These are phyloP conservation scores for Penicillium palitans DNA, from an alignment of 2,329 filamentous ascomycete species.

Conservation along the genomic window DNA sequence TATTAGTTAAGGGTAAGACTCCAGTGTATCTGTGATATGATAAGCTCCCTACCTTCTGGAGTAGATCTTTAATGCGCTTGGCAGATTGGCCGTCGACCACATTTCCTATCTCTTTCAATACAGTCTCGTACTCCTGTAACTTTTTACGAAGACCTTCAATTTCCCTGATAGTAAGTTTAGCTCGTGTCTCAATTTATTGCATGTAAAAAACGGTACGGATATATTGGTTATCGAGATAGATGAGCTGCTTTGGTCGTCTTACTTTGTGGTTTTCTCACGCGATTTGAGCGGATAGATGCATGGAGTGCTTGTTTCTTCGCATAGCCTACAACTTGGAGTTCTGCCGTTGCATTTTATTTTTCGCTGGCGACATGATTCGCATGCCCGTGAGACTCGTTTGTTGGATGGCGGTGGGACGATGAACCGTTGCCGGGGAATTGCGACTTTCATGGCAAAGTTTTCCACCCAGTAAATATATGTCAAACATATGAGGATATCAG, in stretches of 20 bases:
- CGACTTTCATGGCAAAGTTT: slow-evolving; percentile 26
- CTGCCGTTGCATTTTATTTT: slow-evolving; percentile 50
- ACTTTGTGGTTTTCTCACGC: slow-evolving; percentile 43
- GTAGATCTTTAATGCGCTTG: not conserved
- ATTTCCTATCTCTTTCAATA: slow-evolving; percentile 7
- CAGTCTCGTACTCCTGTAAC: slow-evolving; percentile 8
- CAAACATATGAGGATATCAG: not conserved
- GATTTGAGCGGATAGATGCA: slow-evolving; percentile 44
- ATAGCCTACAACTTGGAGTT: slow-evolving; percentile 43
- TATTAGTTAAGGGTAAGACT: not conserved
- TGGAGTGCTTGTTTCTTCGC: slow-evolving; percentile 37
- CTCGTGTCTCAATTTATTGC: not conserved
- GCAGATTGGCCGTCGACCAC: slow-evolving; percentile 1
- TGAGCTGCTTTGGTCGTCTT: not conserved
- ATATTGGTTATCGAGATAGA: not conserved
- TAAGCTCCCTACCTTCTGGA: slow-evolving; percentile 4
- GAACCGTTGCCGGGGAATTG: slow-evolving; percentile 33
- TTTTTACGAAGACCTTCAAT: slow-evolving; percentile 2
- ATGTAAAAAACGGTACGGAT: not conserved
- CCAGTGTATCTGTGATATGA: not conserved
- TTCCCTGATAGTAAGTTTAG: not conserved
- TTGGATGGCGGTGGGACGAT: slow-evolving; percentile 19
- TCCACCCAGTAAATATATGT: not conserved
- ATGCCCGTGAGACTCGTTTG: slow-evolving; percentile 40
- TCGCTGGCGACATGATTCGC: slow-evolving; percentile 43